Evolutionary conservation across 2,329 filamentous ascomycete genomes (phyloP).

Genomic region (Fusarium coffeatum): DNA sequence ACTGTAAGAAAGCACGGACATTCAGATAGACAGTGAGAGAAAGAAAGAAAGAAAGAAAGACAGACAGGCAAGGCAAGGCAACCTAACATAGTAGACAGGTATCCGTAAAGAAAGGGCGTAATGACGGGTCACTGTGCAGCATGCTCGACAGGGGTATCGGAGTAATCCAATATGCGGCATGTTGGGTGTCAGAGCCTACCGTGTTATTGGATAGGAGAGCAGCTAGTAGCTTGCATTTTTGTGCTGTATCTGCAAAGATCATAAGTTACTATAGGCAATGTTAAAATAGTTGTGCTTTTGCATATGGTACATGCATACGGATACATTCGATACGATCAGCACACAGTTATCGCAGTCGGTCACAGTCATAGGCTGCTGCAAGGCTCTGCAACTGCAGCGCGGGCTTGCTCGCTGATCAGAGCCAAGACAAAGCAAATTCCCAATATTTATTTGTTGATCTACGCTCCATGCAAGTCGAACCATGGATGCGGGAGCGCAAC

Average conservation of each 20-base stretch:
- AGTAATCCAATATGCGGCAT: conserved; percentile 24
- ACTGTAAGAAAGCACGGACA: conserved; percentile 25
- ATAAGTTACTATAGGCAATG: neutral
- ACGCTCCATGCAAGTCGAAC: conserved; percentile 34
- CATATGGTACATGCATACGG: neutral
- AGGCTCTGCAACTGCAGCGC: neutral
- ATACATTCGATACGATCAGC: too few relatives aligned
- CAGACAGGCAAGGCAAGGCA: neutral
- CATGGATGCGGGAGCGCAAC: conserved; percentile 29
- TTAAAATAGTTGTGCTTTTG: neutral
- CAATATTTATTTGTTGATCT: conserved; percentile 33
- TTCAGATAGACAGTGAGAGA: neutral
- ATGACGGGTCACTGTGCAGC: conserved; percentile 29
- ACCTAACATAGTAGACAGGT: neutral
- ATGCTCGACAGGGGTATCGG: conserved; percentile 38
- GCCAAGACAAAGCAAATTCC: conserved; percentile 17
- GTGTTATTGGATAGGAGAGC: conserved; percentile 10
- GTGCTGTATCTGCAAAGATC: neutral
- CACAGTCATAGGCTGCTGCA: neutral
- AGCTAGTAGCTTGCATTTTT: neutral
- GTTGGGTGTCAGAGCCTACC: neutral
- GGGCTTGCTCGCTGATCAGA: conserved; percentile 17
- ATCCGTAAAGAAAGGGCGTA: conserved; percentile 19
- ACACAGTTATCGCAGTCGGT: neutral
- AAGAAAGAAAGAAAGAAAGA: neutral